phyloP scores from a whole-genome alignment of 2,329 filamentous ascomycete species.

The Aureobasidium sp. region DNA sequence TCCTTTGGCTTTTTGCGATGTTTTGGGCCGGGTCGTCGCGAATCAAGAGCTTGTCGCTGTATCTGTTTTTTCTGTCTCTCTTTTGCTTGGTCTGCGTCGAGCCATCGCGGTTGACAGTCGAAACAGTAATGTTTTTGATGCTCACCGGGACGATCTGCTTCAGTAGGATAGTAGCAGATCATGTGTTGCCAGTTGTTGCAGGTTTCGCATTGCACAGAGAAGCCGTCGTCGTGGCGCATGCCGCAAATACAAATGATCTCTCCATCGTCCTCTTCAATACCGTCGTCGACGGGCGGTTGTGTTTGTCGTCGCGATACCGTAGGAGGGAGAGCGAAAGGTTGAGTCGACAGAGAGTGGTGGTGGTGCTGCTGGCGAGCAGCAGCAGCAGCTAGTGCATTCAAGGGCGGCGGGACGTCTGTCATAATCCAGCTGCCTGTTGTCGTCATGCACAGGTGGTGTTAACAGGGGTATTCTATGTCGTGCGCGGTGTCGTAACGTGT shows the following conservation, averaged over 20 bases:
- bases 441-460: conserved; percentile 3
- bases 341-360: conserved; percentile 3
- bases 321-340: background rate
- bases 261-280: conserved; percentile 66
- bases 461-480: conserved; percentile 1
- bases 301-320: conserved; percentile 2
- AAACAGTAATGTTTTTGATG: conserved; percentile 68
- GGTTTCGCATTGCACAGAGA: conserved; percentile 90
- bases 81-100: conserved; percentile 55
- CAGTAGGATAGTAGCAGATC: conserved; percentile 84
- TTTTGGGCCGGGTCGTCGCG: conserved; percentile 69
- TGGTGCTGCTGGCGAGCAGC: background rate
- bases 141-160: conserved; percentile 56
- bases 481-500: conserved; percentile 3
- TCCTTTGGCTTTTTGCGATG: conserved; percentile 87
- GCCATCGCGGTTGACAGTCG: conserved; percentile 71
- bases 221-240: conserved; percentile 91
- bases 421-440: conserved; percentile 8
- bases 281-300: conserved; percentile 2
- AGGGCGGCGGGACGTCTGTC: conserved; percentile 11
- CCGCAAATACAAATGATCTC: conserved; percentile 98
- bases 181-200: conserved; percentile 99
- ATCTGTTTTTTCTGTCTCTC: conserved; percentile 23
- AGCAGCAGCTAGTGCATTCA: conserved; percentile 14
- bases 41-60: conserved; percentile 43